A percentile compares a stretch with the other conserved stretches of the same genome.
These are phyloP conservation scores for Tricholoma bakamatsutake DNA, from an alignment of 768 basidiomycete species.

Conservation along the genomic window DNA sequence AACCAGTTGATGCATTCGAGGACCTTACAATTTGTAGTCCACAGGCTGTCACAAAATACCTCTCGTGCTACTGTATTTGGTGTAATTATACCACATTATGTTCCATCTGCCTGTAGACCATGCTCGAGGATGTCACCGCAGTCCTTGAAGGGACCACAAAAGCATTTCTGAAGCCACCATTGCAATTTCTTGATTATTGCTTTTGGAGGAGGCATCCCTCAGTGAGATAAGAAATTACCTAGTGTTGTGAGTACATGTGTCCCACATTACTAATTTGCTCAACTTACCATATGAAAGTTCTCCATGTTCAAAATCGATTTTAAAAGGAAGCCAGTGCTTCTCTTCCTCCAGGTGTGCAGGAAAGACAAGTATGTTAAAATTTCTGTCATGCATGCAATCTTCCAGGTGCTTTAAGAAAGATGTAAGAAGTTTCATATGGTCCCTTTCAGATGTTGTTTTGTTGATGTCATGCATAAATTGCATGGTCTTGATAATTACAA, in stretches of 20 bases:
- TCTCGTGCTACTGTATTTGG: constrained; percentile 4
- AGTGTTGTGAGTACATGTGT: background rate
- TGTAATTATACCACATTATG: constrained; percentile 4
- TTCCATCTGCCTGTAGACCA: constrained; percentile 5
- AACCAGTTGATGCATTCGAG: constrained; percentile 5
- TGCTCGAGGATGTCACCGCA: constrained; percentile 3
- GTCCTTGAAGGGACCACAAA: background rate
- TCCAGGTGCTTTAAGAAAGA: constrained; percentile 2
- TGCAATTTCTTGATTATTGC: constrained; percentile 2
- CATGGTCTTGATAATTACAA: constrained; percentile 8
- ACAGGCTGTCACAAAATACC: background rate
- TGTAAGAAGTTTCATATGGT: constrained; percentile 1
- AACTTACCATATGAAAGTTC: constrained; percentile 2
- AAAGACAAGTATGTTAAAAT: background rate
- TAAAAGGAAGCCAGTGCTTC: constrained; percentile 5
- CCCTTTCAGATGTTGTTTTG: background rate
- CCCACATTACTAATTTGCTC: background rate
- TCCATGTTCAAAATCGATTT: background rate
- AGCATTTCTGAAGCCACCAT: constrained; percentile 5
- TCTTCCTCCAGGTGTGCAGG: background rate
- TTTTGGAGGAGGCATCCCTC: background rate
- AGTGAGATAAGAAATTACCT: background rate
- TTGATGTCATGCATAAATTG: constrained; percentile 8
- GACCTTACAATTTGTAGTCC: background rate
- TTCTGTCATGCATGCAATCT: background rate